Evolutionary conservation across 495 filamentous ascomycete species (phyloP).

Genomic region (Tuber melanosporum): DNA sequence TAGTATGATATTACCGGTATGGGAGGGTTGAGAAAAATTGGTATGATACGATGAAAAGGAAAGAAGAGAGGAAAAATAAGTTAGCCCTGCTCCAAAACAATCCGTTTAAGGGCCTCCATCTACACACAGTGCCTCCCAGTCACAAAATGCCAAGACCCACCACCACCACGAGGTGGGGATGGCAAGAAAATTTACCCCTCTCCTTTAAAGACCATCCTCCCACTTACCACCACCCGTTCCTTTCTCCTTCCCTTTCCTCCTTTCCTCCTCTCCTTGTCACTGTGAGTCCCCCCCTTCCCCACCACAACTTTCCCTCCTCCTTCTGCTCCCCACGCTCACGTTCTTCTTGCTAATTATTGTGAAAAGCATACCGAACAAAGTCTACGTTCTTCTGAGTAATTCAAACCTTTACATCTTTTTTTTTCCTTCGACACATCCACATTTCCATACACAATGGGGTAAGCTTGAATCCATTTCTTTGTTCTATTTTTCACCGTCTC

Average conservation of each 20-base stretch:
- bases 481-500: not conserved
- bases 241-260: constrained; percentile 17
- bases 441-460: constrained; percentile 34
- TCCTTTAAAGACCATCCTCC: constrained; percentile 39
- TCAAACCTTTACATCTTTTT: constrained; percentile 25
- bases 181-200: constrained; percentile 24
- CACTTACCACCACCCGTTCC: constrained; percentile 21
- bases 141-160: constrained; percentile 39
- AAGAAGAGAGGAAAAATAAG: not conserved
- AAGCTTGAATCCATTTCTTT: constrained; percentile 14
- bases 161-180: constrained; percentile 32
- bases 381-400: constrained; percentile 43
- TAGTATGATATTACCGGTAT: not conserved
- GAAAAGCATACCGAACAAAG: constrained; percentile 41
- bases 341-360: constrained; percentile 13
- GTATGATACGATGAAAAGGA: not conserved
- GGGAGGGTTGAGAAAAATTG: not conserved
- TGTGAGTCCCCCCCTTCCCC: constrained; percentile 35
- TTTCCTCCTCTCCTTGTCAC: constrained; percentile 40
- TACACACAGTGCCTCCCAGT: constrained; percentile 24
- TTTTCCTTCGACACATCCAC: constrained; percentile 8
- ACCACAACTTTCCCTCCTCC: constrained; percentile 15
- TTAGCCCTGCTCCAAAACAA: not conserved
- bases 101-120: not conserved
- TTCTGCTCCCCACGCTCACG: not conserved